Base-by-base conservation (phyloP, 805 yeast genomes). In the Barnettozyma populi region DNA sequence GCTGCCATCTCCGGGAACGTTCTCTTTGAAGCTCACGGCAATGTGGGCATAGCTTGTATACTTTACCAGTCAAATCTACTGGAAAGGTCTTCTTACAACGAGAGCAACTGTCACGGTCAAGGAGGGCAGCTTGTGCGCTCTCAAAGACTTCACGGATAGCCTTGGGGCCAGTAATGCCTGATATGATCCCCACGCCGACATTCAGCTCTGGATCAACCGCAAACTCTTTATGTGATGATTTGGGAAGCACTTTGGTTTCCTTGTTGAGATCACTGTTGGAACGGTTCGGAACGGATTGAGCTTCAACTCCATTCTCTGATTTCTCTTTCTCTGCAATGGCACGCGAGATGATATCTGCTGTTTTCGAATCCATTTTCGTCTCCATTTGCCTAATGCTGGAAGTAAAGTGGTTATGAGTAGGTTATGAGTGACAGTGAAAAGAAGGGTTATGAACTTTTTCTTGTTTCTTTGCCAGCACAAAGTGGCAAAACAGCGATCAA, bases 1-100 rank as follows among this genome's bases (percentile, higher is more conserved):
- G 66, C 57, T 81, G 86, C 87, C 87, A 82, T 52, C 84, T 67
- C 50, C 82, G 66, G 5, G 82, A 74, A 51, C 87, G 64, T 59
- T 79, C 79, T 43, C 87, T 64, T 59, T 82, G 88, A 43, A 79
- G 62, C 44, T 76, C 81, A 34, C 87, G 72, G 58, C 88, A 82
- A 57, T 80, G 86, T 27, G 74, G 74, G 59, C 88, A 82, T 45
- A 80, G 64, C 58, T 79, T 79, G 64, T 62, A 82, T 58, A 71
- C 43, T 62, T 68, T 55, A 45, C 68, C 60, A 34, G 48, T 29
- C 7, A 29, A 41, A 52, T 67, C 59, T 51, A 74, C 77, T n/a
- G 72, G 71, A 57, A 81, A 82, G 10, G 68, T 72, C 55, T 80
- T 81, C 57, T 80, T 80, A 57, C 88, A 82, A 45, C 87, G 61